These are phyloP conservation scores for Skeletonema tropicum DNA, from an alignment of 108 stramenopile genomes.

Conservation along the genomic window DNA sequence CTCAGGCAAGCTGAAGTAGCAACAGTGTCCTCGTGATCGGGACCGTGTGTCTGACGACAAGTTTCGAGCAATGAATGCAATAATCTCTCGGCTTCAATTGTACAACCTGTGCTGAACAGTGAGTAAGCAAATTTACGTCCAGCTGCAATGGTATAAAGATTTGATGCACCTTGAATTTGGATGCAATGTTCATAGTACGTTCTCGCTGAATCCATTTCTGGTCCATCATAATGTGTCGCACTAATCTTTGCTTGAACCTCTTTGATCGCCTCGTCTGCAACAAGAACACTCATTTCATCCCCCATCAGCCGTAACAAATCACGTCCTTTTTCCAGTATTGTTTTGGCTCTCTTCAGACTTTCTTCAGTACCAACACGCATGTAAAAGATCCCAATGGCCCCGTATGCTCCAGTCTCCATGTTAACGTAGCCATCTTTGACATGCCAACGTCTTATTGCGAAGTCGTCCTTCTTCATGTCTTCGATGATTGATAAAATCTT, in stretches of 20 bases:
- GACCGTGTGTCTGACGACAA: slow-evolving; percentile 9
- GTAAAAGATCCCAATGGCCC: not conserved
- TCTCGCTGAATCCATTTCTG: not conserved
- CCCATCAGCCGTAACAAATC: not conserved
- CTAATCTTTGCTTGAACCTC: not conserved
- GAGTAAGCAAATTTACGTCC: too few relatives aligned
- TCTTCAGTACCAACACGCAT: not conserved
- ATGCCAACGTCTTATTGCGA: not conserved
- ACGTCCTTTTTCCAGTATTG: slow-evolving; percentile 9
- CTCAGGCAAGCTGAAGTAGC: too few relatives aligned
- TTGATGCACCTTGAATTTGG: too few relatives aligned
- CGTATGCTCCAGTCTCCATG: not conserved
- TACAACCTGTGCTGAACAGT: not conserved
- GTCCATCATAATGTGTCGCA: not conserved
- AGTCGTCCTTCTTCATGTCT: not conserved
- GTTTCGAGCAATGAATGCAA: not conserved
- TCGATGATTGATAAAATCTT: slow-evolving; percentile 6
- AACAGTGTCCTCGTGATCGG: not conserved
- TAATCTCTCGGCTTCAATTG: slow-evolving; percentile 14
- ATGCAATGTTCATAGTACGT: not conserved
- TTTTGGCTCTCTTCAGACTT: not conserved
- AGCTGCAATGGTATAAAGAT: too few relatives aligned
- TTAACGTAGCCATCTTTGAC: not conserved
- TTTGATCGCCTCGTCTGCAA: not conserved
- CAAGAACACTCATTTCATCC: not conserved